Evolutionary conservation across 306 rosid species (phyloP).

Genomic region (Fragaria nilgerrensis): DNA sequence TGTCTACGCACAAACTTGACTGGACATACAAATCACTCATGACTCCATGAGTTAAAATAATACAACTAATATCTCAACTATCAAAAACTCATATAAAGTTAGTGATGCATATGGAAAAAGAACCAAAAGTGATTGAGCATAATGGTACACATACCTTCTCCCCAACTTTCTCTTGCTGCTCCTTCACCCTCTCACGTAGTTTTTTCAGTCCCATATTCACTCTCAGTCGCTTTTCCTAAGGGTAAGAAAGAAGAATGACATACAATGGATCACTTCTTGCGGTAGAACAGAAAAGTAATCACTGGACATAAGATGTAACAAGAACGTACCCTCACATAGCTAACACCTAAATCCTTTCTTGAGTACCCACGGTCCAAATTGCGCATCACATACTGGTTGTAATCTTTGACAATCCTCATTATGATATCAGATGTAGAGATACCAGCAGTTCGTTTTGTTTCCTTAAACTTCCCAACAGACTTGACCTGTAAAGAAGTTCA

Average conservation of each 20-base stretch:
- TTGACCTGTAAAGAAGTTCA: slow-evolving; percentile 55
- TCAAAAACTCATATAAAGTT: neutral
- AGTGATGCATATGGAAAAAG: neutral
- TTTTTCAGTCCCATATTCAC: slow-evolving; percentile 91
- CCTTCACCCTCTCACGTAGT: slow-evolving; percentile 92
- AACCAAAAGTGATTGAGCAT: neutral
- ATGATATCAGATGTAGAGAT: slow-evolving; percentile 94
- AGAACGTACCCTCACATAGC: slow-evolving; percentile 83
- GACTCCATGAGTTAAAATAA: neutral
- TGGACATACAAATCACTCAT: neutral
- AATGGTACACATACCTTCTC: slow-evolving; percentile 53
- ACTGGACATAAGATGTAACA: slow-evolving; percentile 13
- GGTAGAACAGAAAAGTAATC: neutral
- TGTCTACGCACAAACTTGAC: neutral
- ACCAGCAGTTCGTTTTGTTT: slow-evolving; percentile 89
- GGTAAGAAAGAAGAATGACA: neutral
- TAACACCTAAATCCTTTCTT: slow-evolving; percentile 95
- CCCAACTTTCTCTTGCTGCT: slow-evolving; percentile 90
- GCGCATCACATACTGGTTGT: slow-evolving; percentile 91
- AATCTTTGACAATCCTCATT: slow-evolving; percentile 96
- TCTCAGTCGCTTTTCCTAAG: slow-evolving; percentile 84
- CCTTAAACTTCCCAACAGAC: slow-evolving; percentile 81
- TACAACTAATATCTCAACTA: neutral
- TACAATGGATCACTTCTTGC: neutral
- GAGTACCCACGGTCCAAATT: slow-evolving; percentile 97